A percentile compares a stretch with the other conserved stretches of the same genome.
These are phyloP conservation scores for Tricladium varicosporioides DNA, from an alignment of 2,329 filamentous ascomycete genomes.

Conservation along the genomic window DNA sequence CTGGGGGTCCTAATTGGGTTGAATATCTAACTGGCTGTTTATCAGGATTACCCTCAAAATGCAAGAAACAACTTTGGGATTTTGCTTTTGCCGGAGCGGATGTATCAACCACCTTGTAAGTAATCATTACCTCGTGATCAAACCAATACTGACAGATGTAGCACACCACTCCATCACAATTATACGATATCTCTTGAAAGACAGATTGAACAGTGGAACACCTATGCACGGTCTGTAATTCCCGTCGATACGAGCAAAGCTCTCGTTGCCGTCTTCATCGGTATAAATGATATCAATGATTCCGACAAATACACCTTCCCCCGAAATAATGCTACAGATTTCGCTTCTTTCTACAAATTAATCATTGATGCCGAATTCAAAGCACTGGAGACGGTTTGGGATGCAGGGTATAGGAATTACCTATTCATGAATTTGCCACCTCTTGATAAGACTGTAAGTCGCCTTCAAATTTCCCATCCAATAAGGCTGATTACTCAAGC, in stretches of 20 bases:
- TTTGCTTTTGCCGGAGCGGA: slow-evolving; percentile 55
- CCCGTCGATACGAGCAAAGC: slow-evolving; percentile 36
- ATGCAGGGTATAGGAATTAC: slow-evolving; percentile 43
- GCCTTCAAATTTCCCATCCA: not conserved
- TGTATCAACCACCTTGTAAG: slow-evolving; percentile 42
- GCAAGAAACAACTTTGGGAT: slow-evolving; percentile 50
- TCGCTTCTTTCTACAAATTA: slow-evolving; percentile 43
- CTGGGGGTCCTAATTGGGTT: slow-evolving; percentile 54
- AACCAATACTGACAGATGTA: slow-evolving; percentile 10
- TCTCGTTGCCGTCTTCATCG: slow-evolving; percentile 53
- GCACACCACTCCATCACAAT: slow-evolving; percentile 49
- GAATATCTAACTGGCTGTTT: slow-evolving; percentile 52
- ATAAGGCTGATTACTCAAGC: not conserved
- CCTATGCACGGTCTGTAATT: slow-evolving; percentile 36
- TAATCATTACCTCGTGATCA: too few relatives aligned
- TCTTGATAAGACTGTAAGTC: slow-evolving; percentile 40
- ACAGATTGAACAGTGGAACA: slow-evolving; percentile 48
- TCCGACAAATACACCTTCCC: slow-evolving; percentile 41
- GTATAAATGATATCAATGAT: slow-evolving; percentile 56
- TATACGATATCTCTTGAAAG: slow-evolving; percentile 48
- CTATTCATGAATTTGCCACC: slow-evolving; percentile 52
- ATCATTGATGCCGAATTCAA: slow-evolving; percentile 42
- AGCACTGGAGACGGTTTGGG: slow-evolving; percentile 40
- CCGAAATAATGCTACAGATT: slow-evolving; percentile 39
- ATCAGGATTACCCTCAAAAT: slow-evolving; percentile 43